Base-by-base conservation (phyloP, 306 rosid genomes). In the Lathyrus oleraceus region DNA sequence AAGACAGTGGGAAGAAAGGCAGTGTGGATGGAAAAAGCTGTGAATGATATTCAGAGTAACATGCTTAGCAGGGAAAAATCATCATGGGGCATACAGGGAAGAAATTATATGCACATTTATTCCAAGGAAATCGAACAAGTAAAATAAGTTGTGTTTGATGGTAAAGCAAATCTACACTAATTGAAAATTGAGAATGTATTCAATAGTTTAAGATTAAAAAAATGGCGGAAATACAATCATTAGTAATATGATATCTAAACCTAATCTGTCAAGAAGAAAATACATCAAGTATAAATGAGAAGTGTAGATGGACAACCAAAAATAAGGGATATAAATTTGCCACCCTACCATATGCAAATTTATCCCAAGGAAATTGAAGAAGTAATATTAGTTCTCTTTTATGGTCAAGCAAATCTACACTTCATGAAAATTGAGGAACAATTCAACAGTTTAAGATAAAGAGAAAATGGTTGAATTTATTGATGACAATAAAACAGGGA, bases 71-170 rank as follows among this genome's bases (percentile, higher is more conserved):
- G 47, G 10, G 6, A 76, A 20, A 27, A 32, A 52, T 60, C 78
- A 0, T 76, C 84, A 81, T 60, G 5, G 68, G 75, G 78, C 68
- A 51, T 21, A 51, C 23, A 19, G 7, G 11, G 6, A 65, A 65
- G 61, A 56, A 69, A 32, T 5, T 15, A 27, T 28, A 54, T 25
- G 5, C 32, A 28, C 0, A 32, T 32, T 32, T 32, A 32, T 32
- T 17, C 10, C 17, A n/a, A 45, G 52, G 4, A n/a, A 45, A 45
- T 45, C 2, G 20, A 45, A 44, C 49, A 44, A 45, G 9, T n/a
- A 45, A 39, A 6, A 38, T 9, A 4, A 12, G 1, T 47, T 52
- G 11, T 25, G 39, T 51, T 35, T 14, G 15, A 14, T 14, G 16
- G 10, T 54, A 70, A 10, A 62, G 54, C 27, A 69, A 25, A 61